A percentile compares a stretch with the other conserved stretches of the same genome.
Conservation (phyloP, 2,329 filamentous ascomycete species). For the Beauveria caledonica region DNA sequence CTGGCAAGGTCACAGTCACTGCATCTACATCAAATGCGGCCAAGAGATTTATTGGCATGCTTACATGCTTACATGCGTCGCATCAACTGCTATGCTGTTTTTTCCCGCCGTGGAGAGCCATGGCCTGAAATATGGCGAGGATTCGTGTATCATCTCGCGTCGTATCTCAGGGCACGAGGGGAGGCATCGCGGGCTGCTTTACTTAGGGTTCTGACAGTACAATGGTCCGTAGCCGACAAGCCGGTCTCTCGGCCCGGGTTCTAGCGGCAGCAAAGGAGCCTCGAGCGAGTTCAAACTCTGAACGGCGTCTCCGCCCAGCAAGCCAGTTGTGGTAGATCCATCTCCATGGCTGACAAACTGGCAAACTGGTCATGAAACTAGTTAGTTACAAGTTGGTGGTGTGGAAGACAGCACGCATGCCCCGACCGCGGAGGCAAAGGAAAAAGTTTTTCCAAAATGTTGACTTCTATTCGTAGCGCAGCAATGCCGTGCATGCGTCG, state of each 20-base stretch:
- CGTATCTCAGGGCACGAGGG: not conserved
- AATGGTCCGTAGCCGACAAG: not conserved
- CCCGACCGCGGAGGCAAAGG: slow-evolving; percentile 8
- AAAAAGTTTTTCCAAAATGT: not conserved
- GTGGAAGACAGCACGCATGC: not conserved
- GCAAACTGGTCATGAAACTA: not conserved
- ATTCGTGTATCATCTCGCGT: not conserved
- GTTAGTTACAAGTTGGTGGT: not conserved
- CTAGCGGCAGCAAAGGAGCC: not conserved
- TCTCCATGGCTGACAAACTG: not conserved
- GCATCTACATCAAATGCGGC: not conserved
- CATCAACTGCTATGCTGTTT: no score
- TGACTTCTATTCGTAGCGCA: not conserved
- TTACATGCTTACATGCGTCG: not conserved
- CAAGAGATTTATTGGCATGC: no score
- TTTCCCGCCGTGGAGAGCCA: no score
- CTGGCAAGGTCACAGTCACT: slow-evolving; percentile 23
- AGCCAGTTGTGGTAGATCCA: not conserved
- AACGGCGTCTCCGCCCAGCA: not conserved
- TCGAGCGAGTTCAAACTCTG: not conserved
- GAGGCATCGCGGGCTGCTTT: not conserved
- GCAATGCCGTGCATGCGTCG: not conserved
- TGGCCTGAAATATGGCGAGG: no score
- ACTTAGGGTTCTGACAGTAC: not conserved
- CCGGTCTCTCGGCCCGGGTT: not conserved